These are phyloP conservation scores for Rutstroemia sp. DNA, from an alignment of 2,329 filamentous ascomycete genomes.

Conservation along the genomic window DNA sequence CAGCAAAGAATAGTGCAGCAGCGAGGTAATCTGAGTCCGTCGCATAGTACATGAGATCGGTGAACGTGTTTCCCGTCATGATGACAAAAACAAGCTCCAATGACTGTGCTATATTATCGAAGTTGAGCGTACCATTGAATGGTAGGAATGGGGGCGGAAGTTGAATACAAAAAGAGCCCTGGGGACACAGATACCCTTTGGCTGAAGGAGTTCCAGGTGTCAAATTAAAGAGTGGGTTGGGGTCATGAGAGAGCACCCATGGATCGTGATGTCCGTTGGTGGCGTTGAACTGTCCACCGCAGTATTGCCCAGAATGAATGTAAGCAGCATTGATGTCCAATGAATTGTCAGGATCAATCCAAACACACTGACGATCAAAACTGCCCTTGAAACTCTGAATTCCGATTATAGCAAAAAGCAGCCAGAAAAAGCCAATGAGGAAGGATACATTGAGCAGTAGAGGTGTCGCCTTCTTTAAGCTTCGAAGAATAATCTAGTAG, in stretches of 20 bases:
- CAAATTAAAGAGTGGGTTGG: slow-evolving; percentile 33
- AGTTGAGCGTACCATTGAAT: slow-evolving; percentile 79
- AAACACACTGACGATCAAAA: slow-evolving; percentile 69
- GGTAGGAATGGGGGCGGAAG: slow-evolving; percentile 54
- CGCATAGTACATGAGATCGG: slow-evolving; percentile 89
- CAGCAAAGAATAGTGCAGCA: slow-evolving; percentile 69
- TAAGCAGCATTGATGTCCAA: slow-evolving; percentile 45
- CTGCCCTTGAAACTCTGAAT: slow-evolving; percentile 94
- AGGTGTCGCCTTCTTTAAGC: slow-evolving; percentile 90
- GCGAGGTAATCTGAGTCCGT: slow-evolving; percentile 86
- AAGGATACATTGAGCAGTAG: slow-evolving; percentile 89
- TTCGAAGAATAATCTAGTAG: slow-evolving; percentile 76
- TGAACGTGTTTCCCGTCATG: slow-evolving; percentile 97
- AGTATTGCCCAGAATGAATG: slow-evolving; percentile 66
- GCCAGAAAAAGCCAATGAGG: slow-evolving; percentile 93
- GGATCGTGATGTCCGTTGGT: slow-evolving; percentile 49
- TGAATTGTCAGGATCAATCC: slow-evolving; percentile 58
- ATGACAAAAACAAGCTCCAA: slow-evolving; percentile 94
- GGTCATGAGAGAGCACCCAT: slow-evolving; percentile 51
- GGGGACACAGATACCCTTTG: slow-evolving; percentile 87
- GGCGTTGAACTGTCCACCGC: slow-evolving; percentile 71
- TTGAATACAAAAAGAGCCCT: slow-evolving; percentile 76
- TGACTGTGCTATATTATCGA: slow-evolving; percentile 90
- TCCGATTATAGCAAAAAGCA: slow-evolving; percentile 92
- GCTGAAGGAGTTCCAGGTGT: slow-evolving; percentile 42